Evolutionary conservation across 306 rosid species (phyloP).

Genomic region (Quercus ilex): DNA sequence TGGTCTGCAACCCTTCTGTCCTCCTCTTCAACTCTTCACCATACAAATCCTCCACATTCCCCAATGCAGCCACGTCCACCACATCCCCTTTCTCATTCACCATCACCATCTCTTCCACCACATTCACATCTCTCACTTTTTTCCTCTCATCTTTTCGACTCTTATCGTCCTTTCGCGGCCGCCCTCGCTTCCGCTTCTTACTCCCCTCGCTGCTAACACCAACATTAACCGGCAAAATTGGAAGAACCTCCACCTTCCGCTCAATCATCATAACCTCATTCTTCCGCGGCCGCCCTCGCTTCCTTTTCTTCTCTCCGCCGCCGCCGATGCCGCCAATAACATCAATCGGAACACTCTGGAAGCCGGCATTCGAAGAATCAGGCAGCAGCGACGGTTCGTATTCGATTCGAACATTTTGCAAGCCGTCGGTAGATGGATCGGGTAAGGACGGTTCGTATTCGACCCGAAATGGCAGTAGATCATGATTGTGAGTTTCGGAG

Average conservation of each 20-base stretch:
- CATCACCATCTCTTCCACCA: slow-evolving; percentile 11
- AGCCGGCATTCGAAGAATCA: not conserved
- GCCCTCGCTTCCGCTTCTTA: slow-evolving; percentile 69
- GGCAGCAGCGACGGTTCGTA: slow-evolving; percentile 18
- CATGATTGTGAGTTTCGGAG: slow-evolving; percentile 23
- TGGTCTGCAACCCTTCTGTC: slow-evolving; percentile 54
- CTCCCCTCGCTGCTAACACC: not conserved
- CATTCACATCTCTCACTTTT: not conserved
- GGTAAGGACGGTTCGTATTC: slow-evolving; percentile 26
- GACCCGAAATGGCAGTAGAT: slow-evolving; percentile 29
- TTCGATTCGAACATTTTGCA: slow-evolving; percentile 16
- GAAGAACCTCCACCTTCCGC: not conserved
- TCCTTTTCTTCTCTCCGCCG: slow-evolving; percentile 17
- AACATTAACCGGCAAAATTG: not conserved
- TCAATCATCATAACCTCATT: not conserved
- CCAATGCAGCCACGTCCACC: slow-evolving; percentile 36
- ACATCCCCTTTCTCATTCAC: slow-evolving; percentile 23
- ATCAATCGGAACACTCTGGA: slow-evolving; percentile 16
- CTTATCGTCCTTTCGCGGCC: slow-evolving; percentile 51
- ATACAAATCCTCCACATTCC: slow-evolving; percentile 42
- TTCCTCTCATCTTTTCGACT: slow-evolving; percentile 4
- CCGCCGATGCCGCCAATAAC: not conserved
- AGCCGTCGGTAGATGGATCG: not conserved
- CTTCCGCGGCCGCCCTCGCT: slow-evolving; percentile 29
- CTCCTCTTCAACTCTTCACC: slow-evolving; percentile 55